Percentiles rank a stretch among this genome's conserved stretches.
Evolutionary conservation across 805 yeast species (phyloP).

Genomic region (Candida wancherniae): DNA sequence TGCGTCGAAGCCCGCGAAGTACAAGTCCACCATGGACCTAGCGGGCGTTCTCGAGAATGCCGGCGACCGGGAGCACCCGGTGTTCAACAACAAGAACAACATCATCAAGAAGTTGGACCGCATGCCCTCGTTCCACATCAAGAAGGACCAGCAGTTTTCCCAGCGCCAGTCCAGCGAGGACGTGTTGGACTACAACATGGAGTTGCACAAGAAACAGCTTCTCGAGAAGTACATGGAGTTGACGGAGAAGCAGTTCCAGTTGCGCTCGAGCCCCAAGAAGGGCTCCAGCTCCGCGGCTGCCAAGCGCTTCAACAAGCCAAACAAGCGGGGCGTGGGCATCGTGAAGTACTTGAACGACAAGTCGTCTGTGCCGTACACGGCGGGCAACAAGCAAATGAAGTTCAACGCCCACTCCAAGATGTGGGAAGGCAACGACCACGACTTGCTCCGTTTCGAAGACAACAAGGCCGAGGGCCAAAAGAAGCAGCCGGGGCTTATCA

Average conservation of each 20-base stretch:
- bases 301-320: slow-evolving; percentile 1
- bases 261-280: slow-evolving; percentile 13
- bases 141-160: background rate
- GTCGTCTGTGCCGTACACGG: slow-evolving; percentile 14
- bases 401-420: slow-evolving; percentile 47
- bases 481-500: slow-evolving; percentile 37
- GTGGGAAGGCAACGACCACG: slow-evolving; percentile 69
- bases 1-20: slow-evolving; percentile 21
- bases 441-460: slow-evolving; percentile 47
- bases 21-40: slow-evolving; percentile 32
- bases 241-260: slow-evolving; percentile 17
- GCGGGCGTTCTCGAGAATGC: slow-evolving; percentile 10
- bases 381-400: slow-evolving; percentile 37
- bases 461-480: slow-evolving; percentile 6
- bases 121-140: slow-evolving; percentile 36
- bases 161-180: slow-evolving; percentile 5
- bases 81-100: slow-evolving; percentile 30
- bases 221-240: slow-evolving; percentile 30
- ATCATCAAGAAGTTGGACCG: slow-evolving; percentile 35
- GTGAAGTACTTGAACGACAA: slow-evolving; percentile 26
- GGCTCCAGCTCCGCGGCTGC: slow-evolving; percentile 3
- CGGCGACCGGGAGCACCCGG: slow-evolving; percentile 18
- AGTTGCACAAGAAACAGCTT: slow-evolving; percentile 23
- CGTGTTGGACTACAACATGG: slow-evolving; percentile 16
- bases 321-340: slow-evolving; percentile 21